Base-by-base conservation (phyloP, 2,329 filamentous ascomycete species). In the Endoconidiophora laricicola region DNA sequence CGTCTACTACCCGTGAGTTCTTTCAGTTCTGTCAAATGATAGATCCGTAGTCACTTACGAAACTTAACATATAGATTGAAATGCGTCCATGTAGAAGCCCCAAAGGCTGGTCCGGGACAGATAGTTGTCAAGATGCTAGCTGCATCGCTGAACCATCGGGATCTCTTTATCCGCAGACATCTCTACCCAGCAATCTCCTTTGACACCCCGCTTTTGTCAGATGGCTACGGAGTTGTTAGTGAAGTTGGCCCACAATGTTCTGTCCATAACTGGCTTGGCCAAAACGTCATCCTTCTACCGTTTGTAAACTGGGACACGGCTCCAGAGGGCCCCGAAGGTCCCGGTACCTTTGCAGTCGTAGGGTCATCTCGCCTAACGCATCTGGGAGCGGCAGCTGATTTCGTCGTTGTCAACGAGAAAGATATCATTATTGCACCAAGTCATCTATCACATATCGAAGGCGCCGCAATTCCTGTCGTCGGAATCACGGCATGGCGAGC, bases 151-250 rank as follows among this genome's bases (percentile, higher is more conserved):
- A 96, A 96, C 69, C 91, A 96, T 69, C 83, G 88, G 58, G 91
- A 96, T 64, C 78, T 94, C 57, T 96, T 95, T 69, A 83, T 94
- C 65, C 84, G 90, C 49, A 87, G 91, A 64, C 82, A 88, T 60
- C 78, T 94, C 39, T 96, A 96, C 69, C 90, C 90, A 0, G 82
- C 77, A 57, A 82, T 86, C 48, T 81, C 83, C 10, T 94, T 94
- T 63, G 73, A 76, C 53, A 71, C 79, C 4, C 86, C 90, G 1
- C 68, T 96, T 40, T 74, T 94, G 23, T 79, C 87, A 54, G 90
- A 96, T 62, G 90, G 86, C 56, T 80, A 75, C 57, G 90, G 88
- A 49, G 68, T 74, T 52, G 85, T 96, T 3, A 72, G 80, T 26
- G 67, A 70, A 3, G 67, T 78, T 2, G 85, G 86, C 10, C 62